Evolutionary conservation across 2,329 filamentous ascomycete species (phyloP).

Genomic region (Monosporascus sp.): DNA sequence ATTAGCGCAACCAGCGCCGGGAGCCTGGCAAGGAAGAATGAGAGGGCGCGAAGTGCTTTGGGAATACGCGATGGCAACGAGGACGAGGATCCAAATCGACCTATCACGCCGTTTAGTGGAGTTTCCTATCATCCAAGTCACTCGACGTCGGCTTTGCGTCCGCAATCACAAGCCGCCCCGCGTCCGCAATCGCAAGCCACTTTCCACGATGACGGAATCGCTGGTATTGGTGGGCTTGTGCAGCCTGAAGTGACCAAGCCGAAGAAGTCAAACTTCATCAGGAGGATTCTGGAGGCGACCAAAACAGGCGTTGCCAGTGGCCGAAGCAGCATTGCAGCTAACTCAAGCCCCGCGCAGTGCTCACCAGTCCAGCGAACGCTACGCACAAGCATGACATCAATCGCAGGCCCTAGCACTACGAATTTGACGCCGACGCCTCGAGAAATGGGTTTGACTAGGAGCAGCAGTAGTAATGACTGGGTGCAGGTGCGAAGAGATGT

Average conservation of each 20-base stretch:
- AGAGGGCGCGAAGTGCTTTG: slow-evolving; percentile 59
- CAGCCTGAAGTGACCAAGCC: slow-evolving; percentile 55
- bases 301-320: slow-evolving; percentile 91
- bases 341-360: slow-evolving; percentile 38
- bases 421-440: slow-evolving; percentile 46
- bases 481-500: slow-evolving; percentile 96
- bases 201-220: slow-evolving; percentile 59
- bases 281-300: slow-evolving; percentile 88
- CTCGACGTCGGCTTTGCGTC: slow-evolving; percentile 50
- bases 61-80: slow-evolving; percentile 49
- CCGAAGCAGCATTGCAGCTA: slow-evolving; percentile 74
- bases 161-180: slow-evolving; percentile 57
- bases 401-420: slow-evolving; percentile 40
- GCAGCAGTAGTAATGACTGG: slow-evolving; percentile 68
- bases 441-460: slow-evolving; percentile 65
- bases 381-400: slow-evolving; percentile 35
- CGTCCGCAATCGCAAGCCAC: slow-evolving; percentile 63
- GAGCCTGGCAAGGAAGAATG: slow-evolving; percentile 76
- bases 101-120: slow-evolving; percentile 65
- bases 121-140: slow-evolving; percentile 92
- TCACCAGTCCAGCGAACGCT: slow-evolving; percentile 39
- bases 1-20: slow-evolving; percentile 95
- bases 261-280: slow-evolving; percentile 87
- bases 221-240: slow-evolving; percentile 72
- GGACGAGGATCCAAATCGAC: slow-evolving; percentile 46